Percentiles rank a stretch among this genome's conserved stretches.
These are phyloP conservation scores for Chalciporus piperatoides DNA, from an alignment of 1,284 basidiomycete genomes.

Conservation along the genomic window DNA sequence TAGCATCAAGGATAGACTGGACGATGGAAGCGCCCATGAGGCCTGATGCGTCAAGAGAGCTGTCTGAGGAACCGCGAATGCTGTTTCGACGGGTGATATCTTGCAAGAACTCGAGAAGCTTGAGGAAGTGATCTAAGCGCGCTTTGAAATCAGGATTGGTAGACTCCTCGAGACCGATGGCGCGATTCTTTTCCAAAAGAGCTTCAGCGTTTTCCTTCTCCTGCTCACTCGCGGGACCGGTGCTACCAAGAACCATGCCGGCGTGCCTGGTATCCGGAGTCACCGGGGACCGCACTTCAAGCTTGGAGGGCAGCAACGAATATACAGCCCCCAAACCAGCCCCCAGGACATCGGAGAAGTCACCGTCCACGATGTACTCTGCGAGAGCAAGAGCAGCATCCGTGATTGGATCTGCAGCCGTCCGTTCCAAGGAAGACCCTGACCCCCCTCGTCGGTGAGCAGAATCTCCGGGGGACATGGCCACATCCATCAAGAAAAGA, in stretches of 20 bases:
- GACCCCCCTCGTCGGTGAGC: slow-evolving; percentile 35
- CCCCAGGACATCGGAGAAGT: slow-evolving; percentile 94
- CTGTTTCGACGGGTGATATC: slow-evolving; percentile 75
- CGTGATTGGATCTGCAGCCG: slow-evolving; percentile 61
- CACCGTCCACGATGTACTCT: slow-evolving; percentile 92
- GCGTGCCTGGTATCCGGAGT: slow-evolving; percentile 39
- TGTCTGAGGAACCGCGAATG: slow-evolving; percentile 37
- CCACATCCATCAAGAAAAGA: slow-evolving; percentile 91
- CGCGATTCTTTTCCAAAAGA: slow-evolving; percentile 51
- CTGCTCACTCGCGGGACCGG: slow-evolving; percentile 46
- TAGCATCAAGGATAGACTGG: slow-evolving; percentile 76
- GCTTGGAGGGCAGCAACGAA: slow-evolving; percentile 85
- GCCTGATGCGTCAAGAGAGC: slow-evolving; percentile 50
- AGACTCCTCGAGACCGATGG: slow-evolving; percentile 72
- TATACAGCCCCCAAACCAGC: slow-evolving; percentile 94
- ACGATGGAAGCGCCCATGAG: slow-evolving; percentile 76
- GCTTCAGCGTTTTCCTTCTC: slow-evolving; percentile 56
- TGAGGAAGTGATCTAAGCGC: slow-evolving; percentile 85
- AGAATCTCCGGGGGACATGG: slow-evolving; percentile 72
- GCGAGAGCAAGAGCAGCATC: slow-evolving; percentile 84
- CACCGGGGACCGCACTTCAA: slow-evolving; percentile 58
- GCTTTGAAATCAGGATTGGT: slow-evolving; percentile 72
- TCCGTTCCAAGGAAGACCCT: slow-evolving; percentile 29
- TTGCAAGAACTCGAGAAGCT: slow-evolving; percentile 88
- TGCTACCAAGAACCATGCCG: slow-evolving; percentile 66